Base-by-base conservation (phyloP, 495 filamentous ascomycete genomes). In the Podospora didyma region DNA sequence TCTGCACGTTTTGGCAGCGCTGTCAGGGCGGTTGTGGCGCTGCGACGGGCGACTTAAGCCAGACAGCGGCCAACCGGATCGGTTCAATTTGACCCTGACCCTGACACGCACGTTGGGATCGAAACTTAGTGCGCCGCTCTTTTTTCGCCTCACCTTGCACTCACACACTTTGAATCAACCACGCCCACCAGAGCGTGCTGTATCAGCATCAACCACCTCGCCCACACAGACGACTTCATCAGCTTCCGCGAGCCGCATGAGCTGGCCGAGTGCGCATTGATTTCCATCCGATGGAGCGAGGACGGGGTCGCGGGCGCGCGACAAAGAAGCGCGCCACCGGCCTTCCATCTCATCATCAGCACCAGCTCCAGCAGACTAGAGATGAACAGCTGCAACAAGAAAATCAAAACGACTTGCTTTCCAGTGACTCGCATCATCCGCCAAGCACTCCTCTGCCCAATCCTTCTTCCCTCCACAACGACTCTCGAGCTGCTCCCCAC, bases 301-400 rank as follows among this genome's bases (percentile, higher is more conserved):
- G 66, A 26, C 65, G 65, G 45, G 59, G 57, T 41, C 63, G 68
- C 47, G 66, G 63, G 48, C 68, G 68, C 61, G 64, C 58, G 50
- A 57, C 67, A 53, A 69, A 69, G 63, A 62, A 67, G 60, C 66
- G 66, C 48, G 64, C 52, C 42, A 57, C 60, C n/a, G n/a, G n/a
- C 21, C 47, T 39, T 22, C 46, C 50, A 47, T 51, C 60, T 53
- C 60, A 59, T 51, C 34, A 37, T 7, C 53, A 49, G 10, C 45
- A 41, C 17, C 50, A 42, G n/a, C 34, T 41, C 26, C 26, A 31
- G 26, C n/a, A n/a, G 9, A 31, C 26, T 9, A 31, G 4, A 31
- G 9, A 3, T 9, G 9, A 31, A 31, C 26, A 3, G 49, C 28
- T 37, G n/a, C 52, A 31, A 45, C 49, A 49, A 19, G 31, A 20